These are phyloP conservation scores for Pseudotsuga menziesii DNA, from an alignment of 75 land plant genomes.

Conservation along the genomic window DNA sequence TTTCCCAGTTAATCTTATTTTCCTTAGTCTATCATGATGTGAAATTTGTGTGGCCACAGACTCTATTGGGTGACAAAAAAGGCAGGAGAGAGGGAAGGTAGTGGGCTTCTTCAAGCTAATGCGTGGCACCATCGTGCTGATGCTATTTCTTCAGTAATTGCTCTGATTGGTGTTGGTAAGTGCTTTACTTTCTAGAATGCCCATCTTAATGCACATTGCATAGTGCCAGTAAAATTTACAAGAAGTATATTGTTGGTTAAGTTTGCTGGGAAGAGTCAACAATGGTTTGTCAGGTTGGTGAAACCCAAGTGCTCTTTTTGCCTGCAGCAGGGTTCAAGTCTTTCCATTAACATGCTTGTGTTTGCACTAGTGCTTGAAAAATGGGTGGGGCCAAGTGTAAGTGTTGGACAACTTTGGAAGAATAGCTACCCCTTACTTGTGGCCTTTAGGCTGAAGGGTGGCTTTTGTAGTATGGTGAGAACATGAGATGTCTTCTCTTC, in stretches of 20 bases:
- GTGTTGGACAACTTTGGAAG: too few relatives aligned
- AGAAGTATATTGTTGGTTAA: not conserved
- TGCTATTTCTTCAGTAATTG: constrained; percentile 96
- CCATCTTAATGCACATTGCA: not conserved
- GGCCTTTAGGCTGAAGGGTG: too few relatives aligned
- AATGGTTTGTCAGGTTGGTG: too few relatives aligned
- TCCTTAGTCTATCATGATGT: not conserved
- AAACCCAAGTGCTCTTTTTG: too few relatives aligned
- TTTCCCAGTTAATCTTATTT: not conserved
- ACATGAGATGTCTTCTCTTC: too few relatives aligned
- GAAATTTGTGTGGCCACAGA: constrained; percentile 23
- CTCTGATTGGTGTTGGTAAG: constrained; percentile 96
- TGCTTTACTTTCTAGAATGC: constrained; percentile 2
- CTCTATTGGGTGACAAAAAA: constrained; percentile 86
- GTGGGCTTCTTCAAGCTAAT: constrained; percentile 92
- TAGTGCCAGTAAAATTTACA: not conserved
- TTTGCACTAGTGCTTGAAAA: too few relatives aligned
- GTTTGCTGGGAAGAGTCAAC: too few relatives aligned
- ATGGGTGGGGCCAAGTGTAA: too few relatives aligned
- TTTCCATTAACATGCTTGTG: too few relatives aligned
- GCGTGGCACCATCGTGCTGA: constrained; percentile 99
- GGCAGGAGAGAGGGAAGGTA: constrained; percentile 81
- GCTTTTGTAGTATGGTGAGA: too few relatives aligned
- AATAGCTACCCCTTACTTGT: too few relatives aligned
- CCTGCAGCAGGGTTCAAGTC: too few relatives aligned